Conservation (phyloP, 768 basidiomycete genomes). For the Lanmaoa pseudosensibilis region DNA sequence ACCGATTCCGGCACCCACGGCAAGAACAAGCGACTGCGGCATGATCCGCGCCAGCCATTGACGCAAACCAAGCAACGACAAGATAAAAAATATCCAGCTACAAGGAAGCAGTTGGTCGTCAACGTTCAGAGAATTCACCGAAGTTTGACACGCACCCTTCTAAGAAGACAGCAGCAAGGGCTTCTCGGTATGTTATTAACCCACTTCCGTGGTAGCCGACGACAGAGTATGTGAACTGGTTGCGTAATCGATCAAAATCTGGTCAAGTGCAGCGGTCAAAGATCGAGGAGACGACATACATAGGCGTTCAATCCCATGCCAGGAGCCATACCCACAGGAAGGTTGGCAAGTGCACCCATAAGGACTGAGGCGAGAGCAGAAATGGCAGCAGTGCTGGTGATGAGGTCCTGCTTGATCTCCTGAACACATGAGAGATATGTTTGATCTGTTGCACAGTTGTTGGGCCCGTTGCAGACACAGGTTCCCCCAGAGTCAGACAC, state of each 20-base stretch:
- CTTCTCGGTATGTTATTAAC: slow-evolving; percentile 73
- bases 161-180: slow-evolving; percentile 81
- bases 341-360: slow-evolving; percentile 82
- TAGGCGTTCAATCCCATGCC: slow-evolving; percentile 84
- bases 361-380: slow-evolving; percentile 72
- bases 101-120: not conserved
- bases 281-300: slow-evolving; percentile 41
- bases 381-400: slow-evolving; percentile 79
- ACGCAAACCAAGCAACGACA: slow-evolving; percentile 80
- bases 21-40: slow-evolving; percentile 82
- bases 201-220: slow-evolving; percentile 80
- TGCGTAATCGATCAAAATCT: not conserved
- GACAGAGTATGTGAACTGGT: slow-evolving; percentile 81
- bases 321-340: slow-evolving; percentile 88
- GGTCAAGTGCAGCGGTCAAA: not conserved
- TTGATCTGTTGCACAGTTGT: slow-evolving; percentile 53
- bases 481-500: slow-evolving; percentile 76
- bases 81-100: slow-evolving; percentile 79
- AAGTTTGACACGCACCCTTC: slow-evolving; percentile 60
- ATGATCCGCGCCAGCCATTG: slow-evolving; percentile 89
- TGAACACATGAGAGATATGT: slow-evolving; percentile 57
- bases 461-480: slow-evolving; percentile 66
- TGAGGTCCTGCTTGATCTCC: slow-evolving; percentile 71
- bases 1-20: slow-evolving; percentile 86
- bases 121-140: not conserved